Evolutionary conservation across 2,329 filamentous ascomycete genomes (phyloP).

Genomic region (Aureobasidium sp.): DNA sequence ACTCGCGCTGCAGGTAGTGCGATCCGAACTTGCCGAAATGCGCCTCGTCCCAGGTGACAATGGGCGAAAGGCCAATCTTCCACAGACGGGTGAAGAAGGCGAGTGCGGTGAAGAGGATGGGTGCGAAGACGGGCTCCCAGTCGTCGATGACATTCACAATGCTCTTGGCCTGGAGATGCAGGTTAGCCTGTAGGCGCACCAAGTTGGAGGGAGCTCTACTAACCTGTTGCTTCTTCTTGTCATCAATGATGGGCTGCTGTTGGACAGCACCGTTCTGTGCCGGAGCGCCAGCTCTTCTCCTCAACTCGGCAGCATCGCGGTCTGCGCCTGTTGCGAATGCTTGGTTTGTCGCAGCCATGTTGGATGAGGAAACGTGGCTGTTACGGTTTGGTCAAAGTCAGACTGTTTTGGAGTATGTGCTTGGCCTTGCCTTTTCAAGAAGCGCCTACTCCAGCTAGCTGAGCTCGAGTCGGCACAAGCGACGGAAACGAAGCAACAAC

Average conservation of each 20-base stretch:
- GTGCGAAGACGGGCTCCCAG: conserved; percentile 55
- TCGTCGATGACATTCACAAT: conserved; percentile 54
- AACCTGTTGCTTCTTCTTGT: conserved; percentile 12
- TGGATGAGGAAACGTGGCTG: background rate
- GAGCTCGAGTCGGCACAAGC: background rate
- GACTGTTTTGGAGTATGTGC: background rate
- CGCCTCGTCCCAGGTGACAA: conserved; percentile 69
- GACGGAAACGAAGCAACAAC: conserved; percentile 1
- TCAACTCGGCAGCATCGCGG: background rate
- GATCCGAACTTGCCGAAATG: conserved; percentile 97
- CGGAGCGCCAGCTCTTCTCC: conserved; percentile 4
- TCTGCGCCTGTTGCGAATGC: conserved; percentile 7
- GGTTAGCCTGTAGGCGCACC: background rate
- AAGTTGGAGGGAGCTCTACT: background rate
- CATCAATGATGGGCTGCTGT: conserved; percentile 5
- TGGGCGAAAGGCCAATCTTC: conserved; percentile 58
- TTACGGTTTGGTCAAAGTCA: background rate
- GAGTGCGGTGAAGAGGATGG: conserved; percentile 52
- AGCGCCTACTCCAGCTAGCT: conserved; percentile 7
- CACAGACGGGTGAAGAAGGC: conserved; percentile 60
- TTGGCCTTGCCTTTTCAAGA: background rate
- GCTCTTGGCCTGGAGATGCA: conserved; percentile 35
- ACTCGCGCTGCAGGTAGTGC: conserved; percentile 97
- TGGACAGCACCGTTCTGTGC: conserved; percentile 7
- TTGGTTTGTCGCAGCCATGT: conserved; percentile 10